Evolutionary conservation across 306 rosid species (phyloP).

Genomic region (Fagus sylvatica): DNA sequence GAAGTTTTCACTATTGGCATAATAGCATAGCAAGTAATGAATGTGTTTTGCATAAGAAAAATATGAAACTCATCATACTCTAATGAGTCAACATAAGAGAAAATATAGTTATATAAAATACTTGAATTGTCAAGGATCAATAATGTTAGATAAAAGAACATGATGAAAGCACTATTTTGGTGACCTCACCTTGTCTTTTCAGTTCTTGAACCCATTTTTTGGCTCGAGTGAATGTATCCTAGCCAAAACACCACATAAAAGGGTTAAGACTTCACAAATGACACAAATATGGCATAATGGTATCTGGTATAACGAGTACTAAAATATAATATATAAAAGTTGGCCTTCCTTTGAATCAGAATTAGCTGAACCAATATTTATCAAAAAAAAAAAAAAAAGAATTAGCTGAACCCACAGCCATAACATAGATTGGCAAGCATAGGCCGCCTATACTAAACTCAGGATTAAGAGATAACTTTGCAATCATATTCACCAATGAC

Average conservation of each 20-base stretch:
- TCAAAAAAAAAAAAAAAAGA: neutral
- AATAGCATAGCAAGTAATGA: neutral
- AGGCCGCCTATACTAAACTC: neutral
- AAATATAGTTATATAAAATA: neutral
- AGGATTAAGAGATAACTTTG: neutral
- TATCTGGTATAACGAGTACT: neutral
- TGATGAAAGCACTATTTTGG: neutral
- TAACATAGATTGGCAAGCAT: neutral
- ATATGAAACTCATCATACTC: neutral
- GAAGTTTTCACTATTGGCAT: neutral
- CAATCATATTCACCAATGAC: neutral
- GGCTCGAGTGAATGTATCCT: slow-evolving; percentile 83
- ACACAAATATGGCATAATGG: neutral
- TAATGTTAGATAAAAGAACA: neutral
- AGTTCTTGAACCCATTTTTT: slow-evolving; percentile 90
- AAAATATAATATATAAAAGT: neutral
- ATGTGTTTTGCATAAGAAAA: neutral
- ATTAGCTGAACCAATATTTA: neutral
- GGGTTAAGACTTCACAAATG: neutral
- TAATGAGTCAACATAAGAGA: neutral
- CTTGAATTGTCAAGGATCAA: neutral
- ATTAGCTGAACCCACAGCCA: neutral
- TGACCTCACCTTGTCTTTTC: slow-evolving; percentile 69
- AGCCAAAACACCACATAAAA: slow-evolving; percentile 1
- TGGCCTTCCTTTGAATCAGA: neutral